phyloP scores from a whole-genome alignment of 179 eudicot genomes.

The Camellia oleifera region DNA sequence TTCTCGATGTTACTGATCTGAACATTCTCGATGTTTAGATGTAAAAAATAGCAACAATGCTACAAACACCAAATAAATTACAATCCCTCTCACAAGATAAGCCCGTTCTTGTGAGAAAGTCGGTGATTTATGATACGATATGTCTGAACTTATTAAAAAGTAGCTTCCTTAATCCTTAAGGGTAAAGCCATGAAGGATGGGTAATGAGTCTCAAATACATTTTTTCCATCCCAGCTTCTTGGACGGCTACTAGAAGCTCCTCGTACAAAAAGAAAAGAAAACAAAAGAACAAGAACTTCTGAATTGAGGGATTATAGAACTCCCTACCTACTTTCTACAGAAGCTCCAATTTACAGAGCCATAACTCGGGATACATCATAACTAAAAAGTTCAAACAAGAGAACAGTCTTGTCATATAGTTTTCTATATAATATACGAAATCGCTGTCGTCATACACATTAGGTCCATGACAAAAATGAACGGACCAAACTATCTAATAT shows the following conservation, averaged over 20 bases:
- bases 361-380: background rate
- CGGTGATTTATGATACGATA: no score
- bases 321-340: conserved; percentile 11
- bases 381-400: conserved; percentile 6
- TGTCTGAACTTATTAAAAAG: no score
- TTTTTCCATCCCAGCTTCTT: background rate
- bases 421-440: background rate
- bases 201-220: background rate
- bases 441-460: conserved; percentile 23
- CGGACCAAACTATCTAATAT: conserved; percentile 24
- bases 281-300: background rate
- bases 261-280: background rate
- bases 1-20: no score
- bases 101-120: no score
- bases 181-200: background rate
- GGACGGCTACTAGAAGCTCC: background rate
- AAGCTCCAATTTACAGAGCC: conserved; percentile 6
- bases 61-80: no score
- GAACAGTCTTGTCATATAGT: background rate
- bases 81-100: no score
- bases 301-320: background rate
- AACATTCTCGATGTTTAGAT: no score
- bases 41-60: no score
- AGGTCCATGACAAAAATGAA: conserved; percentile 29
- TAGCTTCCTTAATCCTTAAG: background rate